Conservation (phyloP, 495 filamentous ascomycete species). For the Geopyxis carbonaria region DNA sequence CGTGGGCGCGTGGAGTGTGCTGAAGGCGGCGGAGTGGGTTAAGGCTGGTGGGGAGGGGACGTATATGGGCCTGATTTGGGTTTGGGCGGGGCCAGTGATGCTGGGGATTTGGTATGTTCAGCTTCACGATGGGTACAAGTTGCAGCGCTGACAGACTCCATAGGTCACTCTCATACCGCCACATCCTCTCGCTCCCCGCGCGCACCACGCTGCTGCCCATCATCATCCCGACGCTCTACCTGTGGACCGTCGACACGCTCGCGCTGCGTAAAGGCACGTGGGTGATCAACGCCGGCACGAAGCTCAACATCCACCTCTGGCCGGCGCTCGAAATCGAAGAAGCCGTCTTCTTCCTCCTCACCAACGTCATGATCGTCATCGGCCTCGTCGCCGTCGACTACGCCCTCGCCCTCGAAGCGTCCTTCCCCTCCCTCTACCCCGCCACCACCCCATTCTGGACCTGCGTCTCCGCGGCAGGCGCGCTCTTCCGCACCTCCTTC, state of each 20-base stretch:
- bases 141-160: neutral
- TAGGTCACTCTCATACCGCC: slow-evolving; percentile 35
- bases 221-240: slow-evolving; percentile 42
- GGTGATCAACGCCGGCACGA: slow-evolving; percentile 46
- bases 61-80: slow-evolving; percentile 48
- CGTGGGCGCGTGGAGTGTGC: slow-evolving; percentile 9
- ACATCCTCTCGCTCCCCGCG: slow-evolving; percentile 38
- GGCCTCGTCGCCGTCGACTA: slow-evolving; percentile 49
- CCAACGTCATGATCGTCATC: slow-evolving; percentile 46
- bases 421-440: slow-evolving; percentile 36
- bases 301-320: slow-evolving; percentile 41
- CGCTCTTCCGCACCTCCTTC: slow-evolving; percentile 32
- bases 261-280: slow-evolving; percentile 46
- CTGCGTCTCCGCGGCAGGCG: slow-evolving; percentile 7
- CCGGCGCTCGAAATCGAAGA: slow-evolving; percentile 50
- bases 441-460: slow-evolving; percentile 24
- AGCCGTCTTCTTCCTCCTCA: slow-evolving; percentile 48
- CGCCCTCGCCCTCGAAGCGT: slow-evolving; percentile 38
- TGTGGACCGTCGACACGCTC: slow-evolving; percentile 49
- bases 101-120: slow-evolving; percentile 37
- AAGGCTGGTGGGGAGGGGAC: slow-evolving; percentile 30
- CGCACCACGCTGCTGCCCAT: slow-evolving; percentile 38
- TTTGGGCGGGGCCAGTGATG: slow-evolving; percentile 49
- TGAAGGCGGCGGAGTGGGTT: slow-evolving; percentile 9
- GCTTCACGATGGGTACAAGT: slow-evolving; percentile 5